These are phyloP conservation scores for Fraxinus sp. DNA, from an alignment of 305 asterid species.

Conservation along the genomic window DNA sequence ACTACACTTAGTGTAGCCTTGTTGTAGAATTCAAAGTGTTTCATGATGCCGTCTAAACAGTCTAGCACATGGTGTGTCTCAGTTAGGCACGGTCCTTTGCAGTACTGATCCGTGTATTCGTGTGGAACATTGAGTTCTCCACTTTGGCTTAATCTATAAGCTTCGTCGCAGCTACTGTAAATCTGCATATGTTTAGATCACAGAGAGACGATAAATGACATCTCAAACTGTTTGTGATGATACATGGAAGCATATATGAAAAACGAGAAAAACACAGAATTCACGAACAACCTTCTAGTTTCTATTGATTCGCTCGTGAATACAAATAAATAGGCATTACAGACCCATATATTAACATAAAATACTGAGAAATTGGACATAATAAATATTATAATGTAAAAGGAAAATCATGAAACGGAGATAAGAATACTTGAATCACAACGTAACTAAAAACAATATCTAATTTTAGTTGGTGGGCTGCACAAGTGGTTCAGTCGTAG, in stretches of 20 bases:
- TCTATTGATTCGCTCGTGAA: background rate
- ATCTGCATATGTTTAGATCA: slow-evolving; percentile 40
- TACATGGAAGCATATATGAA: background rate
- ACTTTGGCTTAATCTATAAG: slow-evolving; percentile 51
- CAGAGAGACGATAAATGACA: background rate
- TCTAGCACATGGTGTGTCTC: slow-evolving; percentile 69
- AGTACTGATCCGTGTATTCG: slow-evolving; percentile 55
- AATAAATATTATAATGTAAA: background rate
- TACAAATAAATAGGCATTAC: background rate
- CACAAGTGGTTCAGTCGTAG: background rate
- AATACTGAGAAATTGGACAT: background rate
- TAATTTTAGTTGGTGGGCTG: background rate
- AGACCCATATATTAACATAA: background rate
- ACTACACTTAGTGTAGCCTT: slow-evolving; percentile 52
- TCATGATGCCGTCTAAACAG: slow-evolving; percentile 47
- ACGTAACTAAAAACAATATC: background rate
- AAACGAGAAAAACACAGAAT: background rate
- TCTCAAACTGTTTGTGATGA: background rate
- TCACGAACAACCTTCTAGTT: background rate
- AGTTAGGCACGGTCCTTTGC: slow-evolving; percentile 63
- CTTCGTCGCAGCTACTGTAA: slow-evolving; percentile 60
- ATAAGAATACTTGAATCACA: background rate
- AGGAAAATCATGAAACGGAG: background rate
- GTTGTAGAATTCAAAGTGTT: slow-evolving; percentile 53
- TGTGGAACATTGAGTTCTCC: slow-evolving; percentile 72